These are phyloP conservation scores for Boletus rufocinnamomeus DNA, from an alignment of 768 basidiomycete genomes.

Conservation along the genomic window DNA sequence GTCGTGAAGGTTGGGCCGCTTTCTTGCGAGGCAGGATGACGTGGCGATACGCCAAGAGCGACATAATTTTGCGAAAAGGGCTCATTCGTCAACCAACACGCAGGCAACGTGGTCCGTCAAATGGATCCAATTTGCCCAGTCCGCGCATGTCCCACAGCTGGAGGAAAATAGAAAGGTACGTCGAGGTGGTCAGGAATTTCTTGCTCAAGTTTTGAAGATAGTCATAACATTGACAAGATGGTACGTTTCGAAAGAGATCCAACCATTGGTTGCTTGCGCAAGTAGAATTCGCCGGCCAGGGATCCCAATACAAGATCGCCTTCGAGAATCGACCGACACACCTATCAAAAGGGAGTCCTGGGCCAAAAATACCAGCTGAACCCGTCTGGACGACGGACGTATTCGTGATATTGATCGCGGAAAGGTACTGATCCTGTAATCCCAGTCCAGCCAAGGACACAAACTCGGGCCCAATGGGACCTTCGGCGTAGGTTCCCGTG, in stretches of 20 bases:
- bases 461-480: slow-evolving; percentile 60
- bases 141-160: too few relatives aligned
- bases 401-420: slow-evolving; percentile 68
- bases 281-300: too few relatives aligned
- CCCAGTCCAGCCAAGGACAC: slow-evolving; percentile 56
- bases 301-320: too few relatives aligned
- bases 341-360: slow-evolving; percentile 78
- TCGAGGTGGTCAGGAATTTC: too few relatives aligned
- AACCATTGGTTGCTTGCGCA: too few relatives aligned
- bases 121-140: too few relatives aligned
- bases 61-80: too few relatives aligned
- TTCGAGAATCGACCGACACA: slow-evolving; percentile 26
- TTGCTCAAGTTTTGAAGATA: too few relatives aligned
- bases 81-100: neutral
- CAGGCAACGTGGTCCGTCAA: neutral
- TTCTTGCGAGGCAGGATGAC: neutral
- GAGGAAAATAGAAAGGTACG: too few relatives aligned
- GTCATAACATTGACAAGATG: too few relatives aligned
- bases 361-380: slow-evolving; percentile 68
- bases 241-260: too few relatives aligned
- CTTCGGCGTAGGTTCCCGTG: slow-evolving; percentile 68
- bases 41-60: neutral
- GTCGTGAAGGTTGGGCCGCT: neutral
- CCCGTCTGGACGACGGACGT: slow-evolving; percentile 58
- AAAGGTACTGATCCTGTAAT: slow-evolving; percentile 57